These are phyloP conservation scores for Parathielavia appendiculata DNA, from an alignment of 495 filamentous ascomycete species.

Conservation along the genomic window DNA sequence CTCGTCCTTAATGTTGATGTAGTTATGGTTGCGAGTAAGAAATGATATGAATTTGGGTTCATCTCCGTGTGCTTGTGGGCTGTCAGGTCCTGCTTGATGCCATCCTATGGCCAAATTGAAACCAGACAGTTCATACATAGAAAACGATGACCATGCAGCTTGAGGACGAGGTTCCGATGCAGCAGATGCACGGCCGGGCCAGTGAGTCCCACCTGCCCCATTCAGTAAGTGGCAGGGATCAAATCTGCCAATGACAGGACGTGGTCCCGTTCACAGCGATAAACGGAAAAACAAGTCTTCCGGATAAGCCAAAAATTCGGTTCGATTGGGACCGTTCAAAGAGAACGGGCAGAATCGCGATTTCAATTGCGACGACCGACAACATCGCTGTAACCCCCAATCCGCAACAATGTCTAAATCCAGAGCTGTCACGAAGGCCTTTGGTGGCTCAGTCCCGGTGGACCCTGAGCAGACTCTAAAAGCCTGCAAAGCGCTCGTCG, in stretches of 20 bases:
- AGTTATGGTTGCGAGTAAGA: conserved; percentile 6
- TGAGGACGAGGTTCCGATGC: neutral
- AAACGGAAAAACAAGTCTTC: conserved; percentile 20
- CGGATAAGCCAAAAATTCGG: conserved; percentile 27
- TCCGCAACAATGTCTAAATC: conserved; percentile 26
- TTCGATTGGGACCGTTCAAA: conserved; percentile 8
- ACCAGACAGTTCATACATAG: no score
- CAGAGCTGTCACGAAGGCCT: conserved; percentile 24
- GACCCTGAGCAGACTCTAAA: conserved; percentile 60
- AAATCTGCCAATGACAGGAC: neutral
- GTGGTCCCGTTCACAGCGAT: conserved; percentile 13
- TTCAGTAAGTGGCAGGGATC: conserved; percentile 7
- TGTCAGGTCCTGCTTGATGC: neutral
- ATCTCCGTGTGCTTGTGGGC: neutral
- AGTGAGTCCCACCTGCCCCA: conserved; percentile 15
- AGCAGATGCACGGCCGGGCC: neutral
- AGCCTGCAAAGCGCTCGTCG: conserved; percentile 75
- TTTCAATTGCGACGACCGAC: conserved; percentile 12
- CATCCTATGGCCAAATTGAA: neutral
- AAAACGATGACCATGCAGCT: neutral
- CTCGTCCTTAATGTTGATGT: conserved; percentile 7
- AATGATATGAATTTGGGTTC: neutral
- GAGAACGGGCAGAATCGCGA: conserved; percentile 10
- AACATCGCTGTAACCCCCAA: neutral
- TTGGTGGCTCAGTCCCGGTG: conserved; percentile 36